Evolutionary conservation across 2,329 filamentous ascomycete species (phyloP).

Genomic region (Monilinia aucupariae): DNA sequence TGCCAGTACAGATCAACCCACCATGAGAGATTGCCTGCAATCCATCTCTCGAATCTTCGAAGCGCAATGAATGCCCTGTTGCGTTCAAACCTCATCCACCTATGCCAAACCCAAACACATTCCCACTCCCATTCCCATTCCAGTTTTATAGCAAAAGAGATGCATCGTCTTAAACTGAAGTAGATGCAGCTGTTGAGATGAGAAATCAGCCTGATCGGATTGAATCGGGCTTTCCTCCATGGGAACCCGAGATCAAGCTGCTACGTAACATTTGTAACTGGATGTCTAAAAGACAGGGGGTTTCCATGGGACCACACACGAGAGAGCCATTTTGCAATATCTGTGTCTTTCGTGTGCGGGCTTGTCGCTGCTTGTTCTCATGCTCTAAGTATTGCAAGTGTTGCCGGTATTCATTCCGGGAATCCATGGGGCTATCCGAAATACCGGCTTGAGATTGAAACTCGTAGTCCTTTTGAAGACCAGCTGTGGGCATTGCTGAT

Average conservation of each 20-base stretch:
- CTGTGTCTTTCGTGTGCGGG: background rate
- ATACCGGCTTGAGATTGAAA: background rate
- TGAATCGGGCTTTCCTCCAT: background rate
- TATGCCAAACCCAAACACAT: background rate
- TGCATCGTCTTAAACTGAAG: too few species aligned
- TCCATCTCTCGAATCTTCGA: too few species aligned
- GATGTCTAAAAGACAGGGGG: conserved; percentile 3
- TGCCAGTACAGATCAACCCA: conserved; percentile 8
- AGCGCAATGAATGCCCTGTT: background rate
- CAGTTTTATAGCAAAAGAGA: too few species aligned
- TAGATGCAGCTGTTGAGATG: too few species aligned
- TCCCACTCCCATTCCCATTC: too few species aligned
- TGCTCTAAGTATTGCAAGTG: conserved; percentile 4
- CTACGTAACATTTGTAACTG: conserved; percentile 8
- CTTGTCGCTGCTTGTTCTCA: conserved; percentile 11
- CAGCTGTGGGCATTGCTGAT: background rate
- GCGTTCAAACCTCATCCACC: background rate
- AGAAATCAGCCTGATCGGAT: background rate
- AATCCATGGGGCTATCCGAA: background rate
- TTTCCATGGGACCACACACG: background rate
- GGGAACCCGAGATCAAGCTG: background rate
- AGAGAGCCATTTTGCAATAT: background rate
- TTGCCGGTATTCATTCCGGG: background rate
- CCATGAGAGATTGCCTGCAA: background rate
- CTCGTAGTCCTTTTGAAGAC: background rate